Conservation (phyloP, 179 eudicot genomes). For the Silene vulgaris region DNA sequence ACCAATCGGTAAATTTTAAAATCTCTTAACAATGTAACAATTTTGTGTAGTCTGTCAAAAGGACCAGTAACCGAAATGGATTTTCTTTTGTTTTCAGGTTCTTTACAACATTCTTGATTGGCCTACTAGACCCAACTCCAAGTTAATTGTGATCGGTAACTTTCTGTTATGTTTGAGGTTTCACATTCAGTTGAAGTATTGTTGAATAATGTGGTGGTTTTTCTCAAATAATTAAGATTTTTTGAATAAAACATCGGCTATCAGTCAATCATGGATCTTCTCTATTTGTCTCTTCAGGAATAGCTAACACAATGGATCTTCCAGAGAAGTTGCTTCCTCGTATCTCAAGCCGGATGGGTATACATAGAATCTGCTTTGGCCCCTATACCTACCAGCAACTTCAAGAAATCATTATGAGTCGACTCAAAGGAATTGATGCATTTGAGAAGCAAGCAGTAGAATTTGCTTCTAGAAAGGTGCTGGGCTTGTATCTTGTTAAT, state of each 20-base stretch:
- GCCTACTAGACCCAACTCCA: constrained; percentile 96
- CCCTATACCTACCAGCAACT: constrained; percentile 91
- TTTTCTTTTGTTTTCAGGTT: constrained; percentile 46
- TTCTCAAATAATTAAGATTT: background rate
- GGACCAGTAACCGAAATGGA: background rate
- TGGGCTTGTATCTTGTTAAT: background rate
- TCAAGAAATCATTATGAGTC: constrained; percentile 82
- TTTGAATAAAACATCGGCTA: background rate
- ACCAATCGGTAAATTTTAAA: constrained; percentile 61
- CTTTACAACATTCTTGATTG: constrained; percentile 98
- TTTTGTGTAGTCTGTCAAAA: constrained; percentile 1
- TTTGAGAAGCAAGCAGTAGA: constrained; percentile 94
- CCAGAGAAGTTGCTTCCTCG: constrained; percentile 99
- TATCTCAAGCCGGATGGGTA: constrained; percentile 95
- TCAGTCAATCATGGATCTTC: background rate
- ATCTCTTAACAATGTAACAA: background rate
- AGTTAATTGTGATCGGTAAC: constrained; percentile 82
- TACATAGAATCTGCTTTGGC: constrained; percentile 87
- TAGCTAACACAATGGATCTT: constrained; percentile 99
- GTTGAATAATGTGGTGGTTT: background rate
- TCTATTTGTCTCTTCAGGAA: constrained; percentile 45
- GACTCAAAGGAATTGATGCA: constrained; percentile 85
- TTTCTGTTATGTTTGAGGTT: constrained; percentile 4
- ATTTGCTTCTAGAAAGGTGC: constrained; percentile 95
- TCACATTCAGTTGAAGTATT: constrained; percentile 4